Percentiles rank a stretch among this genome's conserved stretches.
phyloP scores from a whole-genome alignment of 2,329 filamentous ascomycete species.

The Capronia americana region DNA sequence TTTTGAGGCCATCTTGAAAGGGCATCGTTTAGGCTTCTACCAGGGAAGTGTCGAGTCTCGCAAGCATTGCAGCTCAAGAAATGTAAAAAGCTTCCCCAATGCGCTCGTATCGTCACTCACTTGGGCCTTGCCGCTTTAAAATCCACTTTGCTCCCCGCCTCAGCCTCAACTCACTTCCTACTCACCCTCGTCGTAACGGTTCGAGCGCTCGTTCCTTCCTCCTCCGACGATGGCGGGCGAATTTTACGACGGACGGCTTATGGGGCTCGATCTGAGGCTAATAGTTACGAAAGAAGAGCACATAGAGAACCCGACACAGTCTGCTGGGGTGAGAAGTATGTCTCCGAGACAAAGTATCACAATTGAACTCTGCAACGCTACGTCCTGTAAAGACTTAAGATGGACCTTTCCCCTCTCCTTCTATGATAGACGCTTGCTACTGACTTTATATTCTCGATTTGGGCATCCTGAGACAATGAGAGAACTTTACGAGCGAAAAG shows the following conservation, averaged over 20 bases:
- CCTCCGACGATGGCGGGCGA: background rate
- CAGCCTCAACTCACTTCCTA: background rate
- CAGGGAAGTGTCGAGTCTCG: background rate
- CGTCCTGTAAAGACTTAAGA: background rate
- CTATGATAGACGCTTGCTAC: background rate
- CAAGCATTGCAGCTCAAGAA: background rate
- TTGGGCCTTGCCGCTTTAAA: background rate
- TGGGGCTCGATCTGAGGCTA: constrained; percentile 17
- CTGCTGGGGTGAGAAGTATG: background rate
- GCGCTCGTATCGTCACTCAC: background rate
- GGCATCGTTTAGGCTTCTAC: background rate
- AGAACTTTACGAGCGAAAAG: background rate
- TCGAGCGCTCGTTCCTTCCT: background rate
- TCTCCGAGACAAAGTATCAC: constrained; percentile 1
- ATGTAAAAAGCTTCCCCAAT: background rate
- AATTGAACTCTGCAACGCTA: background rate
- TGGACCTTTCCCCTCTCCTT: background rate
- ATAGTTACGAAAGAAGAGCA: constrained; percentile 12
- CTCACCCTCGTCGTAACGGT: background rate
- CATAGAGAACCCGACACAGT: background rate
- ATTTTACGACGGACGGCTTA: constrained; percentile 1
- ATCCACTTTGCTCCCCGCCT: background rate
- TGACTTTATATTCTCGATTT: background rate
- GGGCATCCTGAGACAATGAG: background rate
- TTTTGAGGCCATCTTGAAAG: constrained; percentile 17